These are phyloP conservation scores for Diplodia intermedia DNA, from an alignment of 2,329 filamentous ascomycete genomes.

Conservation along the genomic window DNA sequence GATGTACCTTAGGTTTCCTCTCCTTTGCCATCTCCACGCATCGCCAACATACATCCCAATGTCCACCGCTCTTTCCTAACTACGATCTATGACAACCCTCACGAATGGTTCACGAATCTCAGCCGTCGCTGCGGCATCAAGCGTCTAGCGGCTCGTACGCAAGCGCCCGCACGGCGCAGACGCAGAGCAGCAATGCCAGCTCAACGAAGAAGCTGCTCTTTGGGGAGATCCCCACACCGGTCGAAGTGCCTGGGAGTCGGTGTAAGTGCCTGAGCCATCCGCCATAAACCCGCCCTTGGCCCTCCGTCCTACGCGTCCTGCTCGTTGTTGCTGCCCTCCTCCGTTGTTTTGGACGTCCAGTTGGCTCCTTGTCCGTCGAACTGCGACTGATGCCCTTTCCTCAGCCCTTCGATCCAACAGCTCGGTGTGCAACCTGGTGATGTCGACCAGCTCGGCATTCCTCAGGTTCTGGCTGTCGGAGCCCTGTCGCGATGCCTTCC, in stretches of 20 bases:
- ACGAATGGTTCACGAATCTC: constrained; percentile 46
- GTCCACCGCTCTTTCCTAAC: constrained; percentile 24
- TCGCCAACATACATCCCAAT: constrained; percentile 28
- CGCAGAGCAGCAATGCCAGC: constrained; percentile 45
- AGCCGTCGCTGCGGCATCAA: constrained; percentile 39
- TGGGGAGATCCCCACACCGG: constrained; percentile 57
- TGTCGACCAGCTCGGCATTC: constrained; percentile 57
- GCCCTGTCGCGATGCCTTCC: constrained; percentile 53
- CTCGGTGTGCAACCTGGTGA: constrained; percentile 57
- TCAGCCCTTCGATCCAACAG: constrained; percentile 54
- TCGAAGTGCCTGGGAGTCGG: constrained; percentile 41
- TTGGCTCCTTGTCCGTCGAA: constrained; percentile 3
- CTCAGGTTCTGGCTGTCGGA: constrained; percentile 59
- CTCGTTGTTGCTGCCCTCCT: constrained; percentile 32
- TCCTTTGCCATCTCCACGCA: constrained; percentile 17
- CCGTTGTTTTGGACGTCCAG: neutral
- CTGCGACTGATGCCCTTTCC: constrained; percentile 37
- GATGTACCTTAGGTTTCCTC: constrained; percentile 43
- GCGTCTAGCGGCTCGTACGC: constrained; percentile 31
- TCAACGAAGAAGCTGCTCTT: constrained; percentile 53
- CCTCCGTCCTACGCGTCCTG: constrained; percentile 23
- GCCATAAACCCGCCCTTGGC: constrained; percentile 29
- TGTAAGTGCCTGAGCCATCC: constrained; percentile 29
- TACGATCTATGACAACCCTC: constrained; percentile 33
- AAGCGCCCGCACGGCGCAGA: no score